Evolutionary conservation across 441 rosid genomes (phyloP).

Genomic region (Bocquillonia castaneifolia): DNA sequence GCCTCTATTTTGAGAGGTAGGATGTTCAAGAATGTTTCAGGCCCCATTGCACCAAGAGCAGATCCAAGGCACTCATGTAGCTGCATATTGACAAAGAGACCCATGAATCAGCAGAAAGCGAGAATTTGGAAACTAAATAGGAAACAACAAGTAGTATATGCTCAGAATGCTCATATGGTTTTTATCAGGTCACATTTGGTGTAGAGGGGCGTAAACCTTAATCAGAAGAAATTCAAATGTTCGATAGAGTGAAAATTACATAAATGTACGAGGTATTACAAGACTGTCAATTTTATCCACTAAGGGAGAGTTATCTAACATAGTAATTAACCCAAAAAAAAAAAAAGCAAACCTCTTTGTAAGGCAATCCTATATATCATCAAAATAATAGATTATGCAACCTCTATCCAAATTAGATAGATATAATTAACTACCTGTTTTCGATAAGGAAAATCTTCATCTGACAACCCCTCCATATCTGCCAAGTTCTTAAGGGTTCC

Average conservation of each 20-base stretch:
- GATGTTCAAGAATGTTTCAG: slow-evolving; percentile 67
- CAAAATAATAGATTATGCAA: not conserved
- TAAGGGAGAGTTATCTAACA: too few species aligned
- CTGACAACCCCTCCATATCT: slow-evolving; percentile 74
- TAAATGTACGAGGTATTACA: not conserved
- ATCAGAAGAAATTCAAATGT: too few species aligned
- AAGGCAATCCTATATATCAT: not conserved
- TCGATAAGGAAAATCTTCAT: slow-evolving; percentile 75
- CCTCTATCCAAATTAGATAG: not conserved
- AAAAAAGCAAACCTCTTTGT: not conserved
- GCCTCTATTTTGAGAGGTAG: slow-evolving; percentile 73
- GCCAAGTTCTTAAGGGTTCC: slow-evolving; percentile 71
- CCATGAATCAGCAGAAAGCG: slow-evolving; percentile 11
- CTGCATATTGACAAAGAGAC: slow-evolving; percentile 36
- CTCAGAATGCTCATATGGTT: not conserved
- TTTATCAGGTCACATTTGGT: not conserved
- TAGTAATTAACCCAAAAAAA: slow-evolving; percentile 9
- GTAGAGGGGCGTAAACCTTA: not conserved
- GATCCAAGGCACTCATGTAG: slow-evolving; percentile 92
- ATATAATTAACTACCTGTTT: slow-evolving; percentile 59
- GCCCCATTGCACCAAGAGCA: slow-evolving; percentile 93
- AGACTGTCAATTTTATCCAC: not conserved
- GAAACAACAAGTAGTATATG: not conserved
- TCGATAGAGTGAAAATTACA: not conserved
- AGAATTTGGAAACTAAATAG: not conserved